Base-by-base conservation (phyloP, 2,329 filamentous ascomycete species). In the Rhynchosporium secalis region DNA sequence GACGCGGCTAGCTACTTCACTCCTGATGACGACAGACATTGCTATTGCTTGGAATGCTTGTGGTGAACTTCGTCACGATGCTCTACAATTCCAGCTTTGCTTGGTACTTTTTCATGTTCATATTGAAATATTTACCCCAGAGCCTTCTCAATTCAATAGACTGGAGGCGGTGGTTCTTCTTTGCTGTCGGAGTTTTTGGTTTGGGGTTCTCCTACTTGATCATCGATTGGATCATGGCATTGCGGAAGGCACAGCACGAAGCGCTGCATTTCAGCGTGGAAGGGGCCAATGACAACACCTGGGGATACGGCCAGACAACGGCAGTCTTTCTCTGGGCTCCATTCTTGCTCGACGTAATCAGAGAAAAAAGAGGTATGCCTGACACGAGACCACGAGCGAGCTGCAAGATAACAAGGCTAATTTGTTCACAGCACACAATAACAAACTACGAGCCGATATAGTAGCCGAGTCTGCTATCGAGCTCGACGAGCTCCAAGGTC, bases 271-370 rank as follows among this genome's bases (percentile, higher is more conserved):
- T 40, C 20, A 54, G 51, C 51, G 2, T 4, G 15, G 26, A 29
- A 15, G 20, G 28, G 2, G 15, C 40, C 9, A 7, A 41, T 8
- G 51, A 54, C 3, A 54, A 28, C 4, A 28, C 6, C 13, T 54
- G 51, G 51, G 51, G 51, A 12, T 40, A 54, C 6, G 51, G 51
- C 15, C 51, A 54, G 28, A 41, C 51, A 4, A 40, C 51, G 7
- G 51, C 51, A 40, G 51, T 54, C 1, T 40, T 41, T 1, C 9
- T 54, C 20, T 54, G 51, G 51, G 51, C 33, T 29, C 36, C 51
- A 3, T 40, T 54, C 10, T 28, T 41, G 3, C 13, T 41, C 12
- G 51, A 40, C 15, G 20, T 36, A 0, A 28, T 54, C 20, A 29
- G 2, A 4, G 36, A 26, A 29, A 54, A 20, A 26, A 28, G 41